Evolutionary conservation across 192 early-diverging fungal species (phyloP).

Genomic region (Rhizophlyctis rosea): DNA sequence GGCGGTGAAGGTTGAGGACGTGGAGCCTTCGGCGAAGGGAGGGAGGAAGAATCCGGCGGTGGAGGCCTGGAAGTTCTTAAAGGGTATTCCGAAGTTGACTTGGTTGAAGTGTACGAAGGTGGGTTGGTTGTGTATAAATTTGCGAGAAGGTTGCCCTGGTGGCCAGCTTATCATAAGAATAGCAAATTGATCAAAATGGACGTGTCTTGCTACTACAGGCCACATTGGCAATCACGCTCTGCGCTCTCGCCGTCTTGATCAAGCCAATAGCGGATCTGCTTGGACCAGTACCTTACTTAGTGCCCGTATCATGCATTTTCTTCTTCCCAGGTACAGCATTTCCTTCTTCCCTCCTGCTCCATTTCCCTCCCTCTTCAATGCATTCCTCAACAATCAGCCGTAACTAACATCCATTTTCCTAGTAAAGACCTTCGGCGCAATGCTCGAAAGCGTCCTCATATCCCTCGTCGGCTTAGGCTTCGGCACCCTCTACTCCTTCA

Average conservation of each 20-base stretch:
- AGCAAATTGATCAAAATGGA: too few relatives aligned
- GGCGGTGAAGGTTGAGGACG: too few relatives aligned
- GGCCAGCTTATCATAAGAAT: too few relatives aligned
- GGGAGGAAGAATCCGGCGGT: too few relatives aligned
- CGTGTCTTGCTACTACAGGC: too few relatives aligned
- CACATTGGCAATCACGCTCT: background rate
- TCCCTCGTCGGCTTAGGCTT: slow-evolving; percentile 7
- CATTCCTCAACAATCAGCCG: background rate
- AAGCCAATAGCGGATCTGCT: slow-evolving; percentile 3
- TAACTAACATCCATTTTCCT: background rate
- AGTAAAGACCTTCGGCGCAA: slow-evolving; percentile 23
- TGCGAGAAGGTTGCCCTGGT: too few relatives aligned
- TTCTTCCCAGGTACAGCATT: slow-evolving; percentile 17
- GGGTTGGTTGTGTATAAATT: too few relatives aligned
- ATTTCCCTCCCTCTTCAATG: background rate
- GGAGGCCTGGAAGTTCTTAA: too few relatives aligned
- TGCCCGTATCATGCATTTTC: slow-evolving; percentile 16
- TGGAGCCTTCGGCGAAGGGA: too few relatives aligned
- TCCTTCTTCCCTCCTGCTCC: background rate
- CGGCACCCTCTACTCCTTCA: slow-evolving; percentile 9
- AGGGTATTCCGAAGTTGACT: too few relatives aligned
- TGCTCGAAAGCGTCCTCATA: slow-evolving; percentile 15
- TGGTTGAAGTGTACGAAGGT: too few relatives aligned
- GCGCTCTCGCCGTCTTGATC: background rate
- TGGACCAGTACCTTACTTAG: slow-evolving; percentile 11